Evolutionary conservation across 2,329 filamentous ascomycete genomes (phyloP), one percentile per base, ranked within the genome.

Genomic region (Ascochyta clinopodiicola): DNA sequence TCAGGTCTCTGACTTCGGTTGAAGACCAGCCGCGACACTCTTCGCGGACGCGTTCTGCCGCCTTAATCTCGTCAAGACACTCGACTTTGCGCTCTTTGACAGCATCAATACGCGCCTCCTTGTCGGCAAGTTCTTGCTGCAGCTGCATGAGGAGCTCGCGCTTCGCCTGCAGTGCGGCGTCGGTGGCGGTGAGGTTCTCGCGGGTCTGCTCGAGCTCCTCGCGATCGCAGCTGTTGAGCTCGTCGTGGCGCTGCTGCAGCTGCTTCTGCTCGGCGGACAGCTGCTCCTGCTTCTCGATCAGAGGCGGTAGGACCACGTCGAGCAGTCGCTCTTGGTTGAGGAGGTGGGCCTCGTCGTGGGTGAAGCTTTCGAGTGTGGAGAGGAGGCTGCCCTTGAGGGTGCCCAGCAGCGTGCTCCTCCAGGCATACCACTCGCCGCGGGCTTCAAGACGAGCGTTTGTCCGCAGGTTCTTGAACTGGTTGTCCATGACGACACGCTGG

Each of bases 351-450:
- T 90, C 86, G 64, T 99, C 95, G 1, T 80, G 79, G 42, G 86
- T 84, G 86, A 99, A 91, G 19, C 88, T 91, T 52, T 90, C 85
- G 1, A 86, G 81, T 53, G 93, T 95, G 57, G 85, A 87, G 50
- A 90, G 75, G 3, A 98, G 84, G 3, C 91, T 93, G 64, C 92
- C 88, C 70, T 90, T 92, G 34, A 99, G 82, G 17, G 91, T 90
- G 51, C 92, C 83, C 27, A 90, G 87, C 22, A 98, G 83, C 68
- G 95, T 94, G 82, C 91, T 94, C 36, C 95, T 88, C 95, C 95
- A 99, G 69, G 94, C 90, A 73, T 99, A 99, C 95, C 95, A 99
- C 81, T 95, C 93, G 53, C 91, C 92, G 73, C 97, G 97, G 78
- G 94, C 97, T 46, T 93, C 81, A 13, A 97, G 82, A 24, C 95